A percentile compares a stretch with the other conserved stretches of the same genome.
These are phyloP conservation scores for Coprinopsis marcescibilis DNA, from an alignment of 768 basidiomycete genomes.

Conservation along the genomic window DNA sequence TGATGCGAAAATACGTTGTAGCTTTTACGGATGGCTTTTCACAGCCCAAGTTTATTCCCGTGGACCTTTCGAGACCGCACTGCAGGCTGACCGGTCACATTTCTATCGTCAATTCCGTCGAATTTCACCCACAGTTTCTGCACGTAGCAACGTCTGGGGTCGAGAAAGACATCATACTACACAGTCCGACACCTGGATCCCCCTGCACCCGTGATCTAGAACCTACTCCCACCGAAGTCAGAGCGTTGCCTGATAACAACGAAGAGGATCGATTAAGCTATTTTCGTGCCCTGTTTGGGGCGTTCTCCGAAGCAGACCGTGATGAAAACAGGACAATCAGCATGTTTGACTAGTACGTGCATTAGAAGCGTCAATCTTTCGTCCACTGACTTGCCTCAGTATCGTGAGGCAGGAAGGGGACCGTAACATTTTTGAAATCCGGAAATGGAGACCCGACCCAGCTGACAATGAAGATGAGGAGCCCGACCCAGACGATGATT, in stretches of 20 bases:
- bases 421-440: constrained; percentile 46
- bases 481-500: constrained; percentile 13
- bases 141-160: constrained; percentile 68
- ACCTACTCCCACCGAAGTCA: constrained; percentile 41
- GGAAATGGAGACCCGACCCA: constrained; percentile 33
- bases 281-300: constrained; percentile 28
- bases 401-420: constrained; percentile 55
- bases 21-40: constrained; percentile 40
- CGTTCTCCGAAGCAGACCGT: constrained; percentile 20
- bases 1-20: constrained; percentile 16
- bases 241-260: constrained; percentile 33
- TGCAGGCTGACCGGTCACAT: constrained; percentile 61
- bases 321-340: constrained; percentile 49
- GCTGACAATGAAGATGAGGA: constrained; percentile 22
- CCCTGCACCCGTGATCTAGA: constrained; percentile 49
- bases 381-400: constrained; percentile 26
- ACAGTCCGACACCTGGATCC: constrained; percentile 53
- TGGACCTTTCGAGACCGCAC: constrained; percentile 56
- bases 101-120: constrained; percentile 70
- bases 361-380: constrained; percentile 4
- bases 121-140: constrained; percentile 68
- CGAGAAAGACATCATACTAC: constrained; percentile 63
- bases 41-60: constrained; percentile 49
- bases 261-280: constrained; percentile 30
- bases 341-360: constrained; percentile 67